phyloP scores from a whole-genome alignment of 2,329 filamentous ascomycete species.

The Claviceps spartinae region DNA sequence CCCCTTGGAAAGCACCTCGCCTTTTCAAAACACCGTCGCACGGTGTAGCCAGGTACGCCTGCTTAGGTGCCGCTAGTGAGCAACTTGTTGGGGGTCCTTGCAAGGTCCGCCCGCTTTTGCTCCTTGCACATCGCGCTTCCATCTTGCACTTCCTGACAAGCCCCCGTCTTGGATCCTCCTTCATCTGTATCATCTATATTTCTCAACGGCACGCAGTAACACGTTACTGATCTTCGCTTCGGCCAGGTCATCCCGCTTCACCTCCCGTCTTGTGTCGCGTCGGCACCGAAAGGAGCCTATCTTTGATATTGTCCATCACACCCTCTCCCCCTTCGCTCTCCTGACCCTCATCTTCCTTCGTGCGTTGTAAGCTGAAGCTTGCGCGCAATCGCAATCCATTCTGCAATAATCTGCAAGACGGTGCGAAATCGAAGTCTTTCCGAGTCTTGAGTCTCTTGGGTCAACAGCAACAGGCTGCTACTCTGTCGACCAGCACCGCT shows the following conservation, averaged over 20 bases:
- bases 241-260: background rate
- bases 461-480: background rate
- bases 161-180: too few species aligned
- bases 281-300: background rate
- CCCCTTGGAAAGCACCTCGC: background rate
- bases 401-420: background rate
- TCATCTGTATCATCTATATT: too few species aligned
- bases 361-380: background rate
- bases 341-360: background rate
- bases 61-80: constrained; percentile 6
- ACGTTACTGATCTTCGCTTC: background rate
- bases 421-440: background rate
- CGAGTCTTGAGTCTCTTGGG: background rate
- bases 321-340: background rate
- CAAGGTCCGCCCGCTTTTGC: background rate
- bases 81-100: constrained; percentile 3
- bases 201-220: background rate
- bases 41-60: constrained; percentile 7
- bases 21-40: constrained; percentile 4
- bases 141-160: too few species aligned
- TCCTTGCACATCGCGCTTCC: background rate
- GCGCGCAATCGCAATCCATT: background rate
- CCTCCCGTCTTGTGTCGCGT: background rate
- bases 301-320: background rate
- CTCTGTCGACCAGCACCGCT: background rate